Percentiles rank a stretch among this genome's conserved stretches.
phyloP scores from a whole-genome alignment of 805 yeast species.

The Wickerhamiella kurtzmanii region DNA sequence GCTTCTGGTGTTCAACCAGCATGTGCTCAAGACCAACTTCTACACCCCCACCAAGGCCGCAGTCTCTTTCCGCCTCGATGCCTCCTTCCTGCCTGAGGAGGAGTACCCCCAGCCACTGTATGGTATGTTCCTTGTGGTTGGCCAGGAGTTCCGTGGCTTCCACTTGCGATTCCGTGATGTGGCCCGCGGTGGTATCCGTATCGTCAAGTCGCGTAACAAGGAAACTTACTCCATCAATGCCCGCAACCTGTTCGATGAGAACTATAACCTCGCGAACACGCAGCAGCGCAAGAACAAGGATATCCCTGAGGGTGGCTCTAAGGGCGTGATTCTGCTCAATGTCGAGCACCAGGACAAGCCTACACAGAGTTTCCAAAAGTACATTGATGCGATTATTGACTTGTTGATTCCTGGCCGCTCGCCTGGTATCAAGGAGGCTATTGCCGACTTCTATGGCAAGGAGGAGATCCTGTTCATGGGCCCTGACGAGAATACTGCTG shows the following conservation, averaged over 20 bases:
- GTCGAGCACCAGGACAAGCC: conserved; percentile 66
- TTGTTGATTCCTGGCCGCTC: conserved; percentile 55
- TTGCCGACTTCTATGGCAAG: conserved; percentile 70
- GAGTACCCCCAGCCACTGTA: conserved; percentile 90
- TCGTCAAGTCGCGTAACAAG: conserved; percentile 70
- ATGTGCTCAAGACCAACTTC: conserved; percentile 85
- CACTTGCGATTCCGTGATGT: conserved; percentile 93
- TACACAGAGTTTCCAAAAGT: conserved; percentile 76
- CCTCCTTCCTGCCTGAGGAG: conserved; percentile 63
- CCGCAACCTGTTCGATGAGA: conserved; percentile 86
- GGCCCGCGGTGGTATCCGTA: conserved; percentile 96
- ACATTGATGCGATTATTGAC: conserved; percentile 83
- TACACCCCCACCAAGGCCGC: conserved; percentile 92
- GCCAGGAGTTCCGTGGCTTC: conserved; percentile 94
- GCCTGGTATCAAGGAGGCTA: conserved; percentile 67
- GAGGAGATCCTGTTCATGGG: conserved; percentile 93
- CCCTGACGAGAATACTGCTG: conserved; percentile 98
- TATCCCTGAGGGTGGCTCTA: conserved; percentile 98
- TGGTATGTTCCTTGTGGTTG: conserved; percentile 92
- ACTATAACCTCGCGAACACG: conserved; percentile 87
- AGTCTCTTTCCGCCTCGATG: conserved; percentile 78
- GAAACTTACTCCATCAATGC: conserved; percentile 80
- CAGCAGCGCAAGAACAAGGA: conserved; percentile 96
- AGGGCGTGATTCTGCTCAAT: conserved; percentile 79
- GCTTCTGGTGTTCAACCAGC: conserved; percentile 68